Percentiles rank a stretch among this genome's conserved stretches.
Evolutionary conservation across 2,329 filamentous ascomycete genomes (phyloP).

Genomic region (Calonectria multiphialidica): DNA sequence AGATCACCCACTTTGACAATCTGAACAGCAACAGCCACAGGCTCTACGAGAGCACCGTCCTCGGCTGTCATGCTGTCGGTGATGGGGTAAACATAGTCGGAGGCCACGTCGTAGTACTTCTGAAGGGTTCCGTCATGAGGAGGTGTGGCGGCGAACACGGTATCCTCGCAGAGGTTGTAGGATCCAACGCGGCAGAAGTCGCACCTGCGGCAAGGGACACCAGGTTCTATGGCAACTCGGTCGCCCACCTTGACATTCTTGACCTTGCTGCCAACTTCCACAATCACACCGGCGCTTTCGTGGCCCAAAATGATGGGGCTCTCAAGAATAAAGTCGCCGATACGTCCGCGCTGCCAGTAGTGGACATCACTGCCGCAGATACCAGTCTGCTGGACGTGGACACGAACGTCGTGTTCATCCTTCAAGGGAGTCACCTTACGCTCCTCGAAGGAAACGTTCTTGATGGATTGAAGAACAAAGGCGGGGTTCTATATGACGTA

Average conservation of each 20-base stretch:
- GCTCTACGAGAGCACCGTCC: constrained; percentile 22
- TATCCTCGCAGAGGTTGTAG: constrained; percentile 42
- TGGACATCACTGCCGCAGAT: constrained; percentile 62
- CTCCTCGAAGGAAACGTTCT: constrained; percentile 59
- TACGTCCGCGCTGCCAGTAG: constrained; percentile 60
- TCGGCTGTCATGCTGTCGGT: constrained; percentile 15
- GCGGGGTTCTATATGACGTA: constrained; percentile 53
- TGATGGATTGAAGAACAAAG: constrained; percentile 60
- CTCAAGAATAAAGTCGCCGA: constrained; percentile 46
- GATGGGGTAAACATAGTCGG: constrained; percentile 20
- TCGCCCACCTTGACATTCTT: constrained; percentile 24
- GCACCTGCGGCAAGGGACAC: constrained; percentile 58
- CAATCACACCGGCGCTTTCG: constrained; percentile 14
- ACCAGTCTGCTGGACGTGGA: constrained; percentile 59
- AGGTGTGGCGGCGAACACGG: constrained; percentile 19
- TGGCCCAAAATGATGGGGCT: constrained; percentile 22
- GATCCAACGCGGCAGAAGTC: constrained; percentile 53
- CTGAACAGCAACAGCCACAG: constrained; percentile 20
- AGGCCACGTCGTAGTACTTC: constrained; percentile 19
- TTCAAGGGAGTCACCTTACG: constrained; percentile 53
- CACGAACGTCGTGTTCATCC: constrained; percentile 55
- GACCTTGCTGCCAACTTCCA: constrained; percentile 14
- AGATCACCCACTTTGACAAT: constrained; percentile 19
- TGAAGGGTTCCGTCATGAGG: constrained; percentile 23
- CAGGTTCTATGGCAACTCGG: constrained; percentile 61